A percentile compares a stretch with the other conserved stretches of the same genome.
Conservation (phyloP, 495 filamentous ascomycete species). For the Lasiosphaeris hirsuta region DNA sequence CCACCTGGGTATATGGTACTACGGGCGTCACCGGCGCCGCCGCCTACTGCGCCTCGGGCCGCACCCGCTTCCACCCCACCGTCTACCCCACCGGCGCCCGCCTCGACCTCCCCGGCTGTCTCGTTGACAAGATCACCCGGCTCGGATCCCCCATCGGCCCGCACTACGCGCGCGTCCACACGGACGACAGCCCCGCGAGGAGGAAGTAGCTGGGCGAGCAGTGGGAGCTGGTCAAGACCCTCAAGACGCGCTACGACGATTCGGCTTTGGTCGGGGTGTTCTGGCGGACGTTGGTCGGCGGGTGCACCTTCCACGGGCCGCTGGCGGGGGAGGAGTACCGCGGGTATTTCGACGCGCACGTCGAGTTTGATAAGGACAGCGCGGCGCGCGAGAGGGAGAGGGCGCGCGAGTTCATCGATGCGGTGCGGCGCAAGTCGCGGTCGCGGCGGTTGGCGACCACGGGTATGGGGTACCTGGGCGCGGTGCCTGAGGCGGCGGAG, state of each 20-base stretch:
- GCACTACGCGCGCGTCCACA: conserved; percentile 1
- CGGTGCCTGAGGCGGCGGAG: conserved; percentile 5
- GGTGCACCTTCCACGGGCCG: neutral
- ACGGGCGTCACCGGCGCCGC: neutral
- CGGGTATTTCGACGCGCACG: conserved; percentile 4
- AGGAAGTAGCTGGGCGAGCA: conserved; percentile 1
- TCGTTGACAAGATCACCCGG: conserved; percentile 1
- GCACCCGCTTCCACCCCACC: neutral
- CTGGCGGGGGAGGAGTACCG: neutral
- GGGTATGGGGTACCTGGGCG: neutral
- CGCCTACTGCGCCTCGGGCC: neutral
- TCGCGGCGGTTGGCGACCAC: conserved; percentile 3
- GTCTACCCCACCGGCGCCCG: neutral
- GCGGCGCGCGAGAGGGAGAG: neutral
- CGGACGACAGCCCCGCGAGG: neutral
- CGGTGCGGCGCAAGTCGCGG: conserved; percentile 3
- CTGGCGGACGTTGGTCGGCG: neutral
- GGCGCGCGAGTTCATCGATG: conserved; percentile 7
- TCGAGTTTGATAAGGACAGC: neutral
- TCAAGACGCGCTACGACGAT: neutral
- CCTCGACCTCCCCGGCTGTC: conserved; percentile 4
- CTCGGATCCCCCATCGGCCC: neutral
- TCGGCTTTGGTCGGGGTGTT: neutral
- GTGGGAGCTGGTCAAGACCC: neutral
- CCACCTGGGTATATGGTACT: conserved; percentile 8